These are phyloP conservation scores for Myxozyma lipomycoides DNA, from an alignment of 805 yeast species.

Conservation along the genomic window DNA sequence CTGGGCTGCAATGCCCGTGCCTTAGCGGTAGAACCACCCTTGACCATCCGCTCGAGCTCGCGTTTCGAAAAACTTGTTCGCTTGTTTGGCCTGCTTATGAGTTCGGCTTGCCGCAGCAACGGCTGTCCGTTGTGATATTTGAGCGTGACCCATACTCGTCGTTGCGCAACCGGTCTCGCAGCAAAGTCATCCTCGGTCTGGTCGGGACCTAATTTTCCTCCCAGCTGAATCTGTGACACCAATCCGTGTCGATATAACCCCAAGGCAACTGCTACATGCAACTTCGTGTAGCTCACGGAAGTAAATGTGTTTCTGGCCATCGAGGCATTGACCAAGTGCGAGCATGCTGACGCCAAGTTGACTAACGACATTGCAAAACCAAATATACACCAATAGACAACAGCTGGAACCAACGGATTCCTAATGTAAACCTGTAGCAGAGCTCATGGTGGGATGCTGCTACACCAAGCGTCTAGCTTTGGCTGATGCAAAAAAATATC, in stretches of 20 bases:
- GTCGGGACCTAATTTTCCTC: conserved; percentile 84
- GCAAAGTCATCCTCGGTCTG: conserved; percentile 54
- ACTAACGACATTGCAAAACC: conserved; percentile 25
- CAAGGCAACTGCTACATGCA: conserved; percentile 77
- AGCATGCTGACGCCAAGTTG: conserved; percentile 67
- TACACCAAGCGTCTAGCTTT: no score
- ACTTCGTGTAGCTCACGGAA: conserved; percentile 73
- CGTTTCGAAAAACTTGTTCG: conserved; percentile 57
- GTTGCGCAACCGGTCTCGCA: conserved; percentile 76
- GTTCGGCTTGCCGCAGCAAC: conserved; percentile 63
- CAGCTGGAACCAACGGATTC: no score
- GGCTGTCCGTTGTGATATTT: conserved; percentile 80
- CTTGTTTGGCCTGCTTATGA: conserved; percentile 83
- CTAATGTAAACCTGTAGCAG: no score
- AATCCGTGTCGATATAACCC: conserved; percentile 91
- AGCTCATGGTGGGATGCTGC: no score
- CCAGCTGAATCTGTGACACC: conserved; percentile 75
- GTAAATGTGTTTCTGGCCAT: conserved; percentile 71
- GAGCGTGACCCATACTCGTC: conserved; percentile 87
- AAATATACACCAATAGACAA: no score
- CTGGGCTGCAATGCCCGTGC: conserved; percentile 84
- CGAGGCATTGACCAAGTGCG: conserved; percentile 85
- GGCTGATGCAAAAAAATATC: no score
- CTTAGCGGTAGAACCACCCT: conserved; percentile 70
- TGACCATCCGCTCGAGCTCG: conserved; percentile 68